These are phyloP conservation scores for Parietichytrium sp. DNA, from an alignment of 108 stramenopile genomes.

Conservation along the genomic window DNA sequence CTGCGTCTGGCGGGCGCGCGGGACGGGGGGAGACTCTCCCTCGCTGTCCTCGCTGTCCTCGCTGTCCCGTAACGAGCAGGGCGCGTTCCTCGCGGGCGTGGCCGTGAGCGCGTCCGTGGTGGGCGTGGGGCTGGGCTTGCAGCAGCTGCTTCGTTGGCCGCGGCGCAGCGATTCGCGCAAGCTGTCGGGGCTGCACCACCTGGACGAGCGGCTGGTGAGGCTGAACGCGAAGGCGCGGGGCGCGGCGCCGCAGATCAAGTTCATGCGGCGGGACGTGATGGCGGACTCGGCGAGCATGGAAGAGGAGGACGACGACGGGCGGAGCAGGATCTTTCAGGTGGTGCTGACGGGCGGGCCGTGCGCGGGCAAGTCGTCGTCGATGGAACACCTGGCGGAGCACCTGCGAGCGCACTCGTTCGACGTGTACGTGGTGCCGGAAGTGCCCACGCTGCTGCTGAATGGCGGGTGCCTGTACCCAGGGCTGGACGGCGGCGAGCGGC, in stretches of 20 bases:
- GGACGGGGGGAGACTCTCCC: too few relatives aligned
- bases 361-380: constrained; percentile 40
- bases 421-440: constrained; percentile 40
- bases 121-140: neutral
- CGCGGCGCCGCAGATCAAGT: neutral
- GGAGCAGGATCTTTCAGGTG: constrained; percentile 17
- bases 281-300: neutral
- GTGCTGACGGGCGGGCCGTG: constrained; percentile 43
- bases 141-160: neutral
- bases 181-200: constrained; percentile 8
- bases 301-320: neutral
- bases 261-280: neutral
- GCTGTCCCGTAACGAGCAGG: constrained; percentile 6
- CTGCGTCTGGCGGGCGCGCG: neutral
- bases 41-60: too few relatives aligned
- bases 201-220: neutral
- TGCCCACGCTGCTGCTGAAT: constrained; percentile 39
- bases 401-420: constrained; percentile 1
- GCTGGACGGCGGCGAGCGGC: constrained; percentile 7
- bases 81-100: neutral
- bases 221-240: neutral
- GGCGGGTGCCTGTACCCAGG: constrained; percentile 48
- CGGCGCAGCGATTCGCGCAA: neutral
- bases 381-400: neutral
- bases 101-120: neutral